Evolutionary conservation across 139 green algal genomes (phyloP), one percentile per base, ranked within the genome.

Genomic region (Chlorella vulgaris): DNA sequence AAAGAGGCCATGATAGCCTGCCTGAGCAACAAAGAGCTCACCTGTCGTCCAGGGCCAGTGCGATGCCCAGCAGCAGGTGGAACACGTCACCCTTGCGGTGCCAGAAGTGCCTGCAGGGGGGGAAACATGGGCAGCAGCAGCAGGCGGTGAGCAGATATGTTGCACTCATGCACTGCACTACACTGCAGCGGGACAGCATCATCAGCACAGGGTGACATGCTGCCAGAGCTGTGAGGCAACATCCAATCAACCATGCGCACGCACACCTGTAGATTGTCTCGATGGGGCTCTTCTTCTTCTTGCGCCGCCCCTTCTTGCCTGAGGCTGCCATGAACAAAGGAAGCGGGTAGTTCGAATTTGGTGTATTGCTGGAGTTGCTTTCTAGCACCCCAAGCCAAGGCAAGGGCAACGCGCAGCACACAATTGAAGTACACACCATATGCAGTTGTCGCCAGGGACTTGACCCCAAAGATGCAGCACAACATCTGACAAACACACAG

Each of bases 21-120:
- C n/a, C n/a, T n/a, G n/a, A n/a, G n/a, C n/a, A n/a, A n/a, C n/a
- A 55, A 24, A 15, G 47, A 15, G 47, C 47, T 55, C 47, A 24
- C 15, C 47, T 55, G 75, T 88, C 76, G 31, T 89, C 82, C 51
- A 89, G 71, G 28, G 68, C 51, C 26, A 84, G 50, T 3, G 58
- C 76, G 61, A 89, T 50, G 19, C 40, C 47, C 31, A 89, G 58
- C 43, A 89, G 76, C 51, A 89, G 58, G 69, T 88, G 85, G 63
- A 89, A 89, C 33, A 89, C 85, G n/a, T 89, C 85, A 8, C 85
- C 85, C 81, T 89, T 89, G 69, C 65, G 69, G 61, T 39, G 60
- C 85, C 85, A 88, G 31, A 89, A 89, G n/a, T 51, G 74, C 24
- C 73, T 78, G 71, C 71, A 33, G n/a, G 62, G n/a, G 61, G 4